Conservation (phyloP, 345 rosid species). For the Garcia nutans region DNA sequence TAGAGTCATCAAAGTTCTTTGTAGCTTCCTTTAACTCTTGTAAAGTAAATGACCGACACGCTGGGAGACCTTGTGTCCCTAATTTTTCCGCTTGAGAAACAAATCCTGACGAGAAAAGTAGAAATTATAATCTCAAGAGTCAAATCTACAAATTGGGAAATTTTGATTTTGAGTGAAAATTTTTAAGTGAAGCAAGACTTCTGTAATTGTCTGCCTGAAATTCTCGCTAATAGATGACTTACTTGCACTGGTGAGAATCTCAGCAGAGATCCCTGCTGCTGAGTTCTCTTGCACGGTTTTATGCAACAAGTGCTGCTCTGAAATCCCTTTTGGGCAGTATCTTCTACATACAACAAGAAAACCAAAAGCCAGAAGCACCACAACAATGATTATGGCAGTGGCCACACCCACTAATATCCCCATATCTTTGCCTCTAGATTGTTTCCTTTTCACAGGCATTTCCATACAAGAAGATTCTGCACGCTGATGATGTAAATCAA, state of each 20-base stretch:
- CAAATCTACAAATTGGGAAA: neutral
- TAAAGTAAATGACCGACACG: slow-evolving; percentile 38
- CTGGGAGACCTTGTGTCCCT: slow-evolving; percentile 31
- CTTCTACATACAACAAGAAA: slow-evolving; percentile 38
- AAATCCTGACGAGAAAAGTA: slow-evolving; percentile 30
- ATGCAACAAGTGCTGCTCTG: slow-evolving; percentile 53
- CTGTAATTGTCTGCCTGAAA: neutral
- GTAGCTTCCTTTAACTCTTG: slow-evolving; percentile 49
- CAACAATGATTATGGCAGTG: slow-evolving; percentile 33
- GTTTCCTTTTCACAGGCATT: slow-evolving; percentile 30
- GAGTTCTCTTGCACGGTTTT: slow-evolving; percentile 48
- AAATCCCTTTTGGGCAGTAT: slow-evolving; percentile 35
- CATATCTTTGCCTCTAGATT: slow-evolving; percentile 31
- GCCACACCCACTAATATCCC: slow-evolving; percentile 44
- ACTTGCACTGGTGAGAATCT: slow-evolving; percentile 58
- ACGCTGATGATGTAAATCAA: slow-evolving; percentile 42
- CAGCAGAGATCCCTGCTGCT: slow-evolving; percentile 49
- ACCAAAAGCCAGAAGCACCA: slow-evolving; percentile 39
- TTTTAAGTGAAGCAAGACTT: neutral
- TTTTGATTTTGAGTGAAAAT: neutral
- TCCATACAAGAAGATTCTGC: slow-evolving; percentile 49
- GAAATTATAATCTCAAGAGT: neutral
- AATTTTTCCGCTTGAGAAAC: slow-evolving; percentile 35
- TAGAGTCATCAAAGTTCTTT: slow-evolving; percentile 37
- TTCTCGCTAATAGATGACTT: slow-evolving; percentile 22